Conservation (phyloP, 164 flowering plant genomes). For the Warburgia ugandensis region DNA sequence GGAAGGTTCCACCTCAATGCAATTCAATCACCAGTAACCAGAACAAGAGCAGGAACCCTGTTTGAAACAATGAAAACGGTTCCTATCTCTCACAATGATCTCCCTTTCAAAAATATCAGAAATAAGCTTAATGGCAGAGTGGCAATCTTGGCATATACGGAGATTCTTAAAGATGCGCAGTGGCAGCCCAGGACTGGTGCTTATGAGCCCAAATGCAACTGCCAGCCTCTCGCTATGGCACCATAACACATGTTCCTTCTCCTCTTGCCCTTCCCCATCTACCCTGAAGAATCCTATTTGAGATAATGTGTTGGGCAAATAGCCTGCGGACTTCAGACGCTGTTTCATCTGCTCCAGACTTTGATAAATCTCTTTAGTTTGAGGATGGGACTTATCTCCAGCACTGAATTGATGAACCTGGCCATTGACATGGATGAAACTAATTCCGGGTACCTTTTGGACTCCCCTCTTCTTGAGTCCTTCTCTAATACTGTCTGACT, state of each 20-base stretch:
- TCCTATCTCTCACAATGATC: slow-evolving; percentile 47
- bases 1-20: too few relatives aligned
- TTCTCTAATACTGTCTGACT: slow-evolving; percentile 36
- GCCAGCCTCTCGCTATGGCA: slow-evolving; percentile 63
- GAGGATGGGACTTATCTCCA: slow-evolving; percentile 60
- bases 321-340: slow-evolving; percentile 36
- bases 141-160: slow-evolving; percentile 58
- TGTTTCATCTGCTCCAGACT: slow-evolving; percentile 43
- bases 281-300: too few relatives aligned
- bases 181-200: slow-evolving; percentile 34
- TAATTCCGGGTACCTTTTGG: slow-evolving; percentile 58
- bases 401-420: slow-evolving; percentile 42
- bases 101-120: slow-evolving; percentile 37
- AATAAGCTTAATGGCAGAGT: slow-evolving; percentile 43
- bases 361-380: slow-evolving; percentile 27
- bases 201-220: slow-evolving; percentile 41
- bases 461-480: slow-evolving; percentile 31
- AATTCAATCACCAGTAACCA: slow-evolving; percentile 47
- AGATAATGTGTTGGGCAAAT: slow-evolving; percentile 31
- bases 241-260: slow-evolving; percentile 48
- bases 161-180: slow-evolving; percentile 54
- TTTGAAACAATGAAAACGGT: slow-evolving; percentile 55
- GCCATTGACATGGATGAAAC: slow-evolving; percentile 46
- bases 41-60: slow-evolving; percentile 59
- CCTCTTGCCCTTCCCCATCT: slow-evolving; percentile 41